Percentiles rank a stretch among this genome's conserved stretches.
phyloP scores from a whole-genome alignment of 2,329 filamentous ascomycete species.

The Coniochaeta prunicola region DNA sequence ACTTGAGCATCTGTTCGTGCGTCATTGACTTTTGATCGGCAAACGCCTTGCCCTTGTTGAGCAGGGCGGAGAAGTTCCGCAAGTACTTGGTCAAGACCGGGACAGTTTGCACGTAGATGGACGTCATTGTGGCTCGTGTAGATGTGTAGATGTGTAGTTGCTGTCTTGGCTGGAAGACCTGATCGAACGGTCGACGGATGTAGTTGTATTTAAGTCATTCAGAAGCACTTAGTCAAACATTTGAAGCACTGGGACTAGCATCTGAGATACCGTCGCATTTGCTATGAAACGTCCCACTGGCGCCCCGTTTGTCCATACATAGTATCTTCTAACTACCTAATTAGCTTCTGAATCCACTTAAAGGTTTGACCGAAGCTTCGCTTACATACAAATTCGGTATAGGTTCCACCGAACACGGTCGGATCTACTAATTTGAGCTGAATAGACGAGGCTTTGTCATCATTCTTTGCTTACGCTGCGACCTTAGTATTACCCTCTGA shows the following conservation, averaged over 20 bases:
- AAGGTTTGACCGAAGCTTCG: background rate
- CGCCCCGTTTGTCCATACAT: no score
- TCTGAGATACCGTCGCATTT: no score
- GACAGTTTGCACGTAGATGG: constrained; percentile 6
- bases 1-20: constrained; percentile 12
- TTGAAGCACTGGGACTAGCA: no score
- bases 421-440: background rate
- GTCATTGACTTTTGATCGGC: constrained; percentile 6
- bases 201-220: background rate
- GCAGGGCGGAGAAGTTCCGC: constrained; percentile 1
- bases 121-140: background rate
- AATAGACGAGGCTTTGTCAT: background rate
- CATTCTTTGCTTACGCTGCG: background rate
- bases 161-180: no score
- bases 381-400: background rate
- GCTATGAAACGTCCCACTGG: no score
- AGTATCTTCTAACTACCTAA: no score
- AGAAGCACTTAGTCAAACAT: no score
- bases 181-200: no score
- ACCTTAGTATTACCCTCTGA: no score
- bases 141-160: background rate
- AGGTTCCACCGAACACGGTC: background rate
- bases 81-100: constrained; percentile 6
- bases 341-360: no score
- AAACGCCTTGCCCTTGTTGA: constrained; percentile 3